Conservation (phyloP, 805 yeast genomes). For the Wickerhamia fluorescens region DNA sequence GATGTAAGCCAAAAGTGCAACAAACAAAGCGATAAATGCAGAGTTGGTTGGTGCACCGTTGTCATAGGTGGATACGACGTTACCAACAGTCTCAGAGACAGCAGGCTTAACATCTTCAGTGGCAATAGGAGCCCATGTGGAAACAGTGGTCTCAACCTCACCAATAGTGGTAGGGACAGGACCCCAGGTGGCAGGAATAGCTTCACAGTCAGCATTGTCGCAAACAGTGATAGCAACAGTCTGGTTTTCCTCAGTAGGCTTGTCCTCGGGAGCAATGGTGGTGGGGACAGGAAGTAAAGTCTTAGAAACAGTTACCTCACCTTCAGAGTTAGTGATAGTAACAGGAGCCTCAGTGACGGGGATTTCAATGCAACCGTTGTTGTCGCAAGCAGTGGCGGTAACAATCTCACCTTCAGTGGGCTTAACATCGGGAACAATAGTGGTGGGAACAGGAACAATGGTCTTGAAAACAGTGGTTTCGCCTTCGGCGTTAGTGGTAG, state of each 20-base stretch:
- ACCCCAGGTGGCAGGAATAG: too few relatives aligned
- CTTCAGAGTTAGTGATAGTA: too few relatives aligned
- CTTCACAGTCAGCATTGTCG: too few relatives aligned
- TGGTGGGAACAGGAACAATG: constrained; percentile 4
- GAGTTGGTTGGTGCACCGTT: constrained; percentile 12
- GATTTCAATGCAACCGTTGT: neutral
- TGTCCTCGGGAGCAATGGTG: neutral
- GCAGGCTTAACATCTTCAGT: too few relatives aligned
- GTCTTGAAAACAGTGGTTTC: constrained; percentile 6
- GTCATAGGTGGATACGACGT: constrained; percentile 5
- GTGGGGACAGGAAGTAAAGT: too few relatives aligned
- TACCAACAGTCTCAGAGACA: constrained; percentile 8
- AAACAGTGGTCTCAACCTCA: too few relatives aligned
- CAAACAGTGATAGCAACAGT: too few relatives aligned
- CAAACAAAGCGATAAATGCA: constrained; percentile 13
- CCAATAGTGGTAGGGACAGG: too few relatives aligned
- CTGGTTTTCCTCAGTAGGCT: too few relatives aligned
- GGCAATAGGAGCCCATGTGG: constrained; percentile 1
- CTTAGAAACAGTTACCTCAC: too few relatives aligned
- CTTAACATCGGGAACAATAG: constrained; percentile 5
- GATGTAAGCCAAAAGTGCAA: constrained; percentile 17
- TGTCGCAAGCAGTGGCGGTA: too few relatives aligned
- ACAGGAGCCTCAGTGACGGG: constrained; percentile 3
- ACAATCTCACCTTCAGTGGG: constrained; percentile 4
- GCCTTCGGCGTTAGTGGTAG: constrained; percentile 23